Evolutionary conservation across 1,139 yeast species (phyloP).

Genomic region (Geotrichum fermentans): DNA sequence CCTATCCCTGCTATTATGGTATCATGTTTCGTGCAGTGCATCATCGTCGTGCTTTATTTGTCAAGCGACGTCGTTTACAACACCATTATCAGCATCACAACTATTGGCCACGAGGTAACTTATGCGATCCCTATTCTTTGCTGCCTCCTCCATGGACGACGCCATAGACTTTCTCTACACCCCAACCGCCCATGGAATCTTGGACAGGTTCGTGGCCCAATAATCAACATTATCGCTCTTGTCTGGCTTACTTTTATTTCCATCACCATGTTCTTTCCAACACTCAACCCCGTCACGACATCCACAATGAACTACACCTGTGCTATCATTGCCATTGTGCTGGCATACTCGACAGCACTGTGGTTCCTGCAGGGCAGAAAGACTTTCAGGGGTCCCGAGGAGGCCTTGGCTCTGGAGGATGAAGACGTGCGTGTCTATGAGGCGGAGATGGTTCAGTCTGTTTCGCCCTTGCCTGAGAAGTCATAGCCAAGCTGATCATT

Average conservation of each 20-base stretch:
- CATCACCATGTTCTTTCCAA: constrained; percentile 19
- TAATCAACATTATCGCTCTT: constrained; percentile 6
- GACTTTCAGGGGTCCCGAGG: constrained; percentile 16
- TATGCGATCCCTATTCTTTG: constrained; percentile 14
- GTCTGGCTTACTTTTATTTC: constrained; percentile 13
- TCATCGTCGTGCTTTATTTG: constrained; percentile 13
- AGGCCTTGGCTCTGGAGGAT: constrained; percentile 1
- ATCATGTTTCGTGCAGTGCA: constrained; percentile 12
- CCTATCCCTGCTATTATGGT: constrained; percentile 15
- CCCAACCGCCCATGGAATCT: constrained; percentile 15
- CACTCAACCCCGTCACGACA: constrained; percentile 14
- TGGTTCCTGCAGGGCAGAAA: constrained; percentile 16
- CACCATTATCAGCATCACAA: constrained; percentile 15
- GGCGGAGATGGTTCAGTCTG: not conserved
- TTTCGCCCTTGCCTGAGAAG: not conserved
- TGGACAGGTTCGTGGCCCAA: constrained; percentile 6
- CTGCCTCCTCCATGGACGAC: constrained; percentile 14
- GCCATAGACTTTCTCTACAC: constrained; percentile 1
- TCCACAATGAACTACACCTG: constrained; percentile 19
- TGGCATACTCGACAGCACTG: constrained; percentile 10
- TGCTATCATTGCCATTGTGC: constrained; percentile 12
- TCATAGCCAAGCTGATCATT: no score
- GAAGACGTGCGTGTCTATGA: not conserved
- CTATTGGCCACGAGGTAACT: constrained; percentile 18
- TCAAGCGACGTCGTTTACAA: constrained; percentile 15